phyloP scores from a whole-genome alignment of 2,329 filamentous ascomycete species.

The Penicillium sp. region DNA sequence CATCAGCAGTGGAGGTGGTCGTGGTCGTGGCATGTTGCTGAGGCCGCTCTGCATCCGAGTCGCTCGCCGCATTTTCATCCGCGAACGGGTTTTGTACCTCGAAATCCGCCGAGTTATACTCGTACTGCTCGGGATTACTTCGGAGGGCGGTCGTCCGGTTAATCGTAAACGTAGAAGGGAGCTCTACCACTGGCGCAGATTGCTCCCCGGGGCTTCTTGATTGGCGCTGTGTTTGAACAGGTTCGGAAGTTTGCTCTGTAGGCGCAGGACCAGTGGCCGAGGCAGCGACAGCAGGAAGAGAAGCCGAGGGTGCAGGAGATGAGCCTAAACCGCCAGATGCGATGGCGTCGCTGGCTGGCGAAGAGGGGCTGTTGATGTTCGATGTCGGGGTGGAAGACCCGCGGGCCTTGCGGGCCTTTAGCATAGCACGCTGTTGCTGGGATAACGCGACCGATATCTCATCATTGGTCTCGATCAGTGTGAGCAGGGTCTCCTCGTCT shows the following conservation, averaged over 20 bases:
- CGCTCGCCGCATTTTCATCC: slow-evolving; percentile 30
- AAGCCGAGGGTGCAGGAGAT: slow-evolving; percentile 11
- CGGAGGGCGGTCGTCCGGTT: slow-evolving; percentile 13
- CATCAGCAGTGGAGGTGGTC: neutral
- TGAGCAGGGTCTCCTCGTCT: slow-evolving; percentile 92
- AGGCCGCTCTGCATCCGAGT: slow-evolving; percentile 14
- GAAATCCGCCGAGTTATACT: slow-evolving; percentile 43
- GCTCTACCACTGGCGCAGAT: slow-evolving; percentile 11
- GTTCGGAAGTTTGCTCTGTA: neutral
- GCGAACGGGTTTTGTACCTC: slow-evolving; percentile 47
- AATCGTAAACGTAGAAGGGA: slow-evolving; percentile 17
- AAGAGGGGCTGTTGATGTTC: slow-evolving; percentile 19
- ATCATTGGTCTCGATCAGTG: slow-evolving; percentile 91
- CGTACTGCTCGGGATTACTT: slow-evolving; percentile 24
- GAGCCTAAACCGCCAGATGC: slow-evolving; percentile 15
- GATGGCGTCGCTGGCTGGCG: slow-evolving; percentile 16
- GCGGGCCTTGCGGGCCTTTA: slow-evolving; percentile 54
- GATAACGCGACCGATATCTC: slow-evolving; percentile 80
- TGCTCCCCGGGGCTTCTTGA: slow-evolving; percentile 5
- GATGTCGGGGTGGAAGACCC: slow-evolving; percentile 21
- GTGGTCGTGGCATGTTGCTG: slow-evolving; percentile 1
- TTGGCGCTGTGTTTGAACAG: neutral
- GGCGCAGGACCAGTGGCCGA: neutral
- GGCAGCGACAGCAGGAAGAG: neutral
- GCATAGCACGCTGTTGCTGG: slow-evolving; percentile 78